These are phyloP conservation scores for Zoysia japonica DNA, from an alignment of 176 grass and related monocot genomes.

Conservation along the genomic window DNA sequence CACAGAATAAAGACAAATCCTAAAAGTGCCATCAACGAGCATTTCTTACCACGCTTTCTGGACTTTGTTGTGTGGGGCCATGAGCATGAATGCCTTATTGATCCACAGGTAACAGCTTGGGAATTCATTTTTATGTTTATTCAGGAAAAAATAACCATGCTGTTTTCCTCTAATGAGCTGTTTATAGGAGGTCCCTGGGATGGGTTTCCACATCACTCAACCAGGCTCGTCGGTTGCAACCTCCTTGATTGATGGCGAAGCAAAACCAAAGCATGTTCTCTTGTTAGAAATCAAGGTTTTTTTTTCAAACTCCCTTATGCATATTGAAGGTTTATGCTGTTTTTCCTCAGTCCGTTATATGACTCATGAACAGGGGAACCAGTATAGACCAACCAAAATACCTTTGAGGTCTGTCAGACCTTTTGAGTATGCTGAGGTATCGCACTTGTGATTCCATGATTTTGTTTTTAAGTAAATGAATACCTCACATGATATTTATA, in stretches of 20 bases:
- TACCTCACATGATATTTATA: constrained; percentile 43
- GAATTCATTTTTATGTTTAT: constrained; percentile 8
- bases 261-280: constrained; percentile 96
- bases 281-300: constrained; percentile 91
- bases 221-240: constrained; percentile 91
- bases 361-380: constrained; percentile 65
- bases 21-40: constrained; percentile 91
- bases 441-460: constrained; percentile 24
- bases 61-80: constrained; percentile 96
- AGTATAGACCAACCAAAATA: constrained; percentile 95
- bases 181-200: constrained; percentile 81
- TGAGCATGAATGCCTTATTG: constrained; percentile 93
- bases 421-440: constrained; percentile 97
- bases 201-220: constrained; percentile 98
- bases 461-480: constrained; percentile 11
- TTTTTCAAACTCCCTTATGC: constrained; percentile 10
- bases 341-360: constrained; percentile 45
- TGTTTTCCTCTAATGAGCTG: constrained; percentile 21
- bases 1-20: constrained; percentile 89
- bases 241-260: constrained; percentile 92
- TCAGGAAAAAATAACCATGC: neutral
- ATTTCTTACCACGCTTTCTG: constrained; percentile 91
- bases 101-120: constrained; percentile 70
- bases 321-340: neutral
- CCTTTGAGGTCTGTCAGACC: constrained; percentile 82